Base-by-base conservation (phyloP, 805 yeast species). In the Dipodascus geniculatus region DNA sequence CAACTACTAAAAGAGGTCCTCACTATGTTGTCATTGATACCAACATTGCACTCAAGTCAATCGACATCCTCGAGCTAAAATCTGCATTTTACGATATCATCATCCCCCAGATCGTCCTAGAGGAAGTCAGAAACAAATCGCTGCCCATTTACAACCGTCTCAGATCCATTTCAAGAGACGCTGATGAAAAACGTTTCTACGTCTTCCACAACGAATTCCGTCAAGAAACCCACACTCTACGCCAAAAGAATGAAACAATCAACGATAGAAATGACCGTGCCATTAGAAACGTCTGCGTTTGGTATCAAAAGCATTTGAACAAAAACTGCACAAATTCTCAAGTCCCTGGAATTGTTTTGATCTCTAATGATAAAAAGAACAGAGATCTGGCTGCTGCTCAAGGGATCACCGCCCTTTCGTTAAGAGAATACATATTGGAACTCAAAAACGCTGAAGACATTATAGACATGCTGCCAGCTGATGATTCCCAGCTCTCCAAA, bases 121-220 rank as follows among this genome's bases (percentile, higher is more conserved):
- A 95, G 60, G 98, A 93, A 68, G 96, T 91, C 8, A 80, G 87
- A 58, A 88, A 88, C 65, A 76, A 83, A 63, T 87, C 96, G 51
- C 80, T 82, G 63, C 96, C 99, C 2, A 82, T 91, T 19, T 93
- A 90, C 66, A 81, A 86, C 62, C 77, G 99, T 65, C 69, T 91
- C 50, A 77, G 97, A 62, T 78, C 85, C 1, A 71, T 93, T 19
- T 81, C 87, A 28, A 83, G 86, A 60, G 74, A 79, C 48, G 67
- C 67, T 23, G 87, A 82, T 52, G 85, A 79, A 42, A 93, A 93
- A 68, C 74, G 97, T 56, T 87, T 89, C 63, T 79, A 86, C 38
- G 93, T 93, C 1, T 93, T 87, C 69, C 97, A 93, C 70, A 93
- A 93, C 69, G 98, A 91, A 68, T 93, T 89, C 68, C 79, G 79